Conservation (phyloP, 805 yeast species). For the Ogataea wickerhamii region DNA sequence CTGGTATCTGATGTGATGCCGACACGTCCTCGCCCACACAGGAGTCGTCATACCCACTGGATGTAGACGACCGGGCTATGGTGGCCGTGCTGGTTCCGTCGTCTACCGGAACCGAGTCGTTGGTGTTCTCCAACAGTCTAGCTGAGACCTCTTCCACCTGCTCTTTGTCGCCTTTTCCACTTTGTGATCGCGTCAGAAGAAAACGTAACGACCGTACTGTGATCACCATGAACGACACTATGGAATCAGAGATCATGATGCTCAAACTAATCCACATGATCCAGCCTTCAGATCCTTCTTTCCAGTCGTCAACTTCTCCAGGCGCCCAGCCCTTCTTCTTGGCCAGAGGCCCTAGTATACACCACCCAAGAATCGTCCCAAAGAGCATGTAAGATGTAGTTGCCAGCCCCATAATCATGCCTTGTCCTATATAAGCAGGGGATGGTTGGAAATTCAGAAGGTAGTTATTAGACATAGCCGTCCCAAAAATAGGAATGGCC, state of each 20-base stretch:
- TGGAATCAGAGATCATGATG: conserved; percentile 89
- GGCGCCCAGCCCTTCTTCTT: conserved; percentile 78
- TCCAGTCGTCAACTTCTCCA: conserved; percentile 89
- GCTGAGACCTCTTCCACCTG: not conserved
- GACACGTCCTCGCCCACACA: not conserved
- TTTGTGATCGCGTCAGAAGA: not conserved
- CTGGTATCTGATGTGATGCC: conserved; percentile 39
- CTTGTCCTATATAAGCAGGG: conserved; percentile 97
- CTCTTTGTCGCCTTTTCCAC: not conserved
- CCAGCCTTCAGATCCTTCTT: conserved; percentile 95
- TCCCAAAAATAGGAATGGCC: conserved; percentile 74
- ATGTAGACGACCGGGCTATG: conserved; percentile 16
- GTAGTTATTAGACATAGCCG: conserved; percentile 53
- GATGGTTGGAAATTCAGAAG: conserved; percentile 92
- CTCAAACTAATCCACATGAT: conserved; percentile 90
- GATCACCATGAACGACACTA: conserved; percentile 71
- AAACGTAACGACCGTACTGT: conserved; percentile 39
- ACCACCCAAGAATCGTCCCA: conserved; percentile 93
- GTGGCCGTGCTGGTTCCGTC: not conserved
- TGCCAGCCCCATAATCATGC: conserved; percentile 93
- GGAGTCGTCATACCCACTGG: conserved; percentile 30
- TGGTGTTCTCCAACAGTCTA: not conserved
- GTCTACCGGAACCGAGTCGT: conserved; percentile 2
- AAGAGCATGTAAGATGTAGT: conserved; percentile 88
- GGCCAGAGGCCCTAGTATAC: conserved; percentile 77